Evolutionary conservation across 257 asterid species (phyloP), one percentile per base, ranked within the genome.

Genomic region (Scutellaria barbata): DNA sequence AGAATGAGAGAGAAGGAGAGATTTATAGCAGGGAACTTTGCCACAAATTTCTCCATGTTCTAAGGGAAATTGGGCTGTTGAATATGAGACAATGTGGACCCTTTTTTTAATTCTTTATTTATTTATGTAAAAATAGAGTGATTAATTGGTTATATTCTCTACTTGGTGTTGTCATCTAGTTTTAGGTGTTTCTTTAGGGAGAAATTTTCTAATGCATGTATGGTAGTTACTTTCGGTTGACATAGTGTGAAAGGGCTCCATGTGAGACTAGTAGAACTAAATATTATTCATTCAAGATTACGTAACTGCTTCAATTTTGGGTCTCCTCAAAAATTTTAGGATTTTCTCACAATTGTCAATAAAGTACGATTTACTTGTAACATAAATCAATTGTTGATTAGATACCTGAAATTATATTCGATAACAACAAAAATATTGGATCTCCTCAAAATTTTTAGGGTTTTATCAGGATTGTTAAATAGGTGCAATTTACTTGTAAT

Each of bases 31-130:
- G 79, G 74, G 86, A 80, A 52, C 77, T 51, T 43, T 78, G 81
- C 87, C 97, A 86, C 84, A 80, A 86, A 52, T 88, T 88, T 72
- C 94, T 92, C 90, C 95, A 85, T 87, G 93, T 88, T 86, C 83
- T 47, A 80, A 87, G 95, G 92, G 91, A 70, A 85, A 83, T 75
- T 59, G 81, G 84, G 85, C 83, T 83, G 83, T 83, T 85, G 88
- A 83, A 83, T 68, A 79, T 77, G 88, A 72, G 88, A 87, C 92
- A 82, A 52, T 43, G 65, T 73, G 88, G 37, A 51, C 65, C 79
- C 80, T 46, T 55, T 16, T 10, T 51, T 30, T 1, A 18, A 12
- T 69, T 51, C 20, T 55, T 59, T 16, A 12, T 46, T 6, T 7
- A 42, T 8, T 3, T 7, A 42, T 42, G 1, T 30, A 30, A 30